Evolutionary conservation across 2,329 filamentous ascomycete genomes (phyloP), one percentile per base, ranked within the genome.

Genomic region (Fusarium marasasianum): DNA sequence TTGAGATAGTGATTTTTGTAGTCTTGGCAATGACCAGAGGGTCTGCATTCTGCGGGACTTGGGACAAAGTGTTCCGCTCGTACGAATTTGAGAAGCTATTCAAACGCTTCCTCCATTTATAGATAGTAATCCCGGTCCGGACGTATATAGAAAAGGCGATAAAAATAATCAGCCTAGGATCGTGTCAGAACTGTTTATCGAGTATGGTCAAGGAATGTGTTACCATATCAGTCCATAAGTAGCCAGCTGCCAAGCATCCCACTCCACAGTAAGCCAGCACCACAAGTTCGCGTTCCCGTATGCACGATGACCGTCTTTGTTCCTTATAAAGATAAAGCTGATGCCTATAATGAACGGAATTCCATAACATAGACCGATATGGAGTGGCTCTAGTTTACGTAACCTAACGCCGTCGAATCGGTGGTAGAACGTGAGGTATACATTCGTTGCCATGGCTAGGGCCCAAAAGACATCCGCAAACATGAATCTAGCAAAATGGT

Each of bases 191-290:
- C 3, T 44, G 37, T 66, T 8, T 1, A 26, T 24, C 6, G 37
- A 43, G 29, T 14, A 60, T n/a, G 18, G 6, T 6, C 1, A 38
- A 65, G 17, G 14, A 56, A 44, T 44, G 7, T 6, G 1, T 66
- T 66, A 66, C 64, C 64, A 66, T 18, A 66, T 66, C 10, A 66
- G 61, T 50, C 61, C 61, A 8, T 66, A 66, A 5, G 64, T 66
- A 14, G 64, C 64, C 38, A 66, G 64, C 61, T 66, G 64, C 64
- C 61, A 66, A 15, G 64, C 64, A 58, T 66, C 64, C 64, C 64
- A 66, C 15, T 66, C 50, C 2, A 66, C 64, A 4, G 64, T 66
- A 12, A 66, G 50, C 64, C 64, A 66, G 12, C 64, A 66, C 64
- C 64, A 66, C 31, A 66, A 40, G 26, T 66, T 66, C 18, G 64